Evolutionary conservation across 352 stramenopile genomes (phyloP), one percentile per base, ranked within the genome.

Genomic region (Blastocystis sp.): DNA sequence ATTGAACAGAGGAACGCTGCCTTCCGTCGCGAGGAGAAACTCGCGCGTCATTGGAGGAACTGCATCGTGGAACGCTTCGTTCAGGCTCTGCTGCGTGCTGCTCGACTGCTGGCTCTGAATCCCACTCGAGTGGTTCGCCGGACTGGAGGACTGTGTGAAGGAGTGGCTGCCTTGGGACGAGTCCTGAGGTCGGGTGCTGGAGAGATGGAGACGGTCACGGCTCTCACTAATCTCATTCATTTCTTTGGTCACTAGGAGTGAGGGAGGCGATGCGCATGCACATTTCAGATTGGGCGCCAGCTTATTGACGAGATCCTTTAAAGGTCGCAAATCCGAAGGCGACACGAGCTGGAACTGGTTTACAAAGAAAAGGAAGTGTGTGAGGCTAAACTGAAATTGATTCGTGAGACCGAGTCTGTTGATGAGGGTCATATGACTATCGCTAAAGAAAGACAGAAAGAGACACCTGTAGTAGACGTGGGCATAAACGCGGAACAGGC

Each of bases 311-410:
- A 85, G 61, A 4, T 85, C 41, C 16, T 50, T 21, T 1, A 85
- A 24, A 41, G 74, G 74, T 26, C 74, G 74, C 3, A 85, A 35
- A 19, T 85, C 74, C 29, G 31, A 13, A 37, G 50, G 41, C 6
- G 29, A n/a, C 21, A 85, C 61, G 16, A 85, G 41, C n/a, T 69
- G 33, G 51, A 85, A 85, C 31, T 85, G 74, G n/a, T 85, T 55
- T 1, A 85, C 74, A 29, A 85, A 85, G 60, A 69, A 85, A 12
- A 85, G 1, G 50, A 67, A 85, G 61, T 85, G 74, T 31, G 74
- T 85, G 6, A 85, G 13, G 70, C 74, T 85, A 59, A 85, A 85
- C 21, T 69, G 31, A 29, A 85, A 85, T 51, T 55, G 55, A 13
- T 55, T 33, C 13, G n/a, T 39, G 12, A 62, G 45, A n/a, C 21